Conservation (phyloP, 106 monocot genomes). For the Triglochin maritima region DNA sequence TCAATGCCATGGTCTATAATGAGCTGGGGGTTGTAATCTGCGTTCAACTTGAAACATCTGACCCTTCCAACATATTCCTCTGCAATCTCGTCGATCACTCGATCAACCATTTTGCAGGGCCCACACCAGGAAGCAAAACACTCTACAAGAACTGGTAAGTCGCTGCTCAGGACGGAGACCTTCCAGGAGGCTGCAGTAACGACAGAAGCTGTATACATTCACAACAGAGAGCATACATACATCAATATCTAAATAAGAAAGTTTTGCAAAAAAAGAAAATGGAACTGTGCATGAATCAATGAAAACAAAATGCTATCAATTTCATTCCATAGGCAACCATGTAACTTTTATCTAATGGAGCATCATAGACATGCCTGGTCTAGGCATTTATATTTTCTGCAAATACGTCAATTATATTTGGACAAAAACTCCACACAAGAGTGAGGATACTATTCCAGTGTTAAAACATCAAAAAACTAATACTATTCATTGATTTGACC, state of each 20-base stretch:
- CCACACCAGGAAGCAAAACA: slow-evolving; percentile 94
- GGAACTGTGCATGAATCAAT: background rate
- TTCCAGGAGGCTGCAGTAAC: slow-evolving; percentile 66
- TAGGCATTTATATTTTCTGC: too few species aligned
- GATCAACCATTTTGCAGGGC: slow-evolving; percentile 64
- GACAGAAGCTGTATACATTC: slow-evolving; percentile 31
- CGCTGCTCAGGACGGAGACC: slow-evolving; percentile 40
- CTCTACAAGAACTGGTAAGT: slow-evolving; percentile 58
- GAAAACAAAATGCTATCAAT: background rate
- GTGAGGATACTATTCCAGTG: too few species aligned
- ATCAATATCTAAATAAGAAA: background rate
- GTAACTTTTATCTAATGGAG: too few species aligned
- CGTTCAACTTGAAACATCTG: slow-evolving; percentile 45
- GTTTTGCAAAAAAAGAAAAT: background rate
- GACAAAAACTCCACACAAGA: too few species aligned
- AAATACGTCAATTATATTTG: too few species aligned
- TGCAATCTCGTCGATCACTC: slow-evolving; percentile 63
- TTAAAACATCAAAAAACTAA: too few species aligned
- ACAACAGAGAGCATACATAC: background rate
- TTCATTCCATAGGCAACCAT: too few species aligned
- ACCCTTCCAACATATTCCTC: slow-evolving; percentile 57
- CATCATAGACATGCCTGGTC: too few species aligned
- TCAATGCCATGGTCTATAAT: slow-evolving; percentile 40
- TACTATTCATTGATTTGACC: too few species aligned
- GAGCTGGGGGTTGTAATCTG: slow-evolving; percentile 58